Percentiles rank a stretch among this genome's conserved stretches.
Conservation (phyloP, 1,139 yeast species). For the Diutina pseudorugosa region DNA sequence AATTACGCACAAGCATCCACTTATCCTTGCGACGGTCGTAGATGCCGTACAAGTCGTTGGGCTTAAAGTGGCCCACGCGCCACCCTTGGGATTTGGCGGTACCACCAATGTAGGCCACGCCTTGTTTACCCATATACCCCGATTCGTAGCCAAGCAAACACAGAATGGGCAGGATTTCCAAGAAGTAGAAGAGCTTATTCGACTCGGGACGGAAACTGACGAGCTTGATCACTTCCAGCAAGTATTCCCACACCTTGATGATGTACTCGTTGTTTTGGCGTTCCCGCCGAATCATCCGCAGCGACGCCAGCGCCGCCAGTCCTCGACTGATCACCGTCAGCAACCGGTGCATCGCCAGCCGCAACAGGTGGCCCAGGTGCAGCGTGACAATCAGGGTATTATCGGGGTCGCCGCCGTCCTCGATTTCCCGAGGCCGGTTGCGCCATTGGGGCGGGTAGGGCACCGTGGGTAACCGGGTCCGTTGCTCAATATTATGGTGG, state of each 20-base stretch:
- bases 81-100: constrained; percentile 86
- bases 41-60: constrained; percentile 74
- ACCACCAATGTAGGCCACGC: constrained; percentile 66
- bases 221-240: constrained; percentile 44
- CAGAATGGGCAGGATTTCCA: constrained; percentile 83
- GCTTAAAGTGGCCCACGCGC: constrained; percentile 84
- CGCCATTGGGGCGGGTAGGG: background rate
- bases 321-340: background rate
- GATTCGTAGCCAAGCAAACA: constrained; percentile 74
- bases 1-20: constrained; percentile 81
- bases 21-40: constrained; percentile 80
- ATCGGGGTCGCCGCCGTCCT: background rate
- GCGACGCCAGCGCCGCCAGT: background rate
- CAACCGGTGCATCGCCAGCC: background rate
- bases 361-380: background rate
- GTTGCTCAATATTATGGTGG: background rate
- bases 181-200: constrained; percentile 69
- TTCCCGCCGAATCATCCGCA: background rate
- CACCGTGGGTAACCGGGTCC: background rate
- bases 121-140: constrained; percentile 82
- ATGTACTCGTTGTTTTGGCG: constrained; percentile 26
- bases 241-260: constrained; percentile 43
- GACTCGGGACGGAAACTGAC: constrained; percentile 71
- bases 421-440: background rate
- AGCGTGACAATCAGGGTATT: background rate